phyloP scores from a whole-genome alignment of 176 grass and related monocot genomes.

The Neostapfia colusana region DNA sequence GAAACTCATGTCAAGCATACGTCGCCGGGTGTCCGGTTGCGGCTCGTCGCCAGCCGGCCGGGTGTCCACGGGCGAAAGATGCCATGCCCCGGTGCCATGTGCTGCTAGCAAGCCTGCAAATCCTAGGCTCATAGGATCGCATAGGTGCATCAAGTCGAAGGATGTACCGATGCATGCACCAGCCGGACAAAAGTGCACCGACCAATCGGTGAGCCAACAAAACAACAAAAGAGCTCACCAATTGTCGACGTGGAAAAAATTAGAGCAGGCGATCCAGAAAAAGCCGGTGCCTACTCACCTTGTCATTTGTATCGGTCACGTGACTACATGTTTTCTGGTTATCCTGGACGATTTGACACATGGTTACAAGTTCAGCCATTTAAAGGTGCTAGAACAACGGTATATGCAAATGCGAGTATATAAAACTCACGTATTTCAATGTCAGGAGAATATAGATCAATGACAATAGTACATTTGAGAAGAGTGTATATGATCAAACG shows the following conservation, averaged over 20 bases:
- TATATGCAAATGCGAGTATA: not conserved
- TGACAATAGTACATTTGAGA: not conserved
- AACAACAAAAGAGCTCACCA: not conserved
- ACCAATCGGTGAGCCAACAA: conserved; percentile 15
- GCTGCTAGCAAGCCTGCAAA: conserved; percentile 19
- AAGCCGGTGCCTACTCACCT: not conserved
- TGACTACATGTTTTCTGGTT: not conserved
- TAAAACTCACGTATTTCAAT: not conserved
- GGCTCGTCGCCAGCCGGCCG: too few relatives aligned
- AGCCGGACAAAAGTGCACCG: conserved; percentile 21
- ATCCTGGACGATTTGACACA: not conserved
- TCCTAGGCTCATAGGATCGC: not conserved
- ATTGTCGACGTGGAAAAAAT: not conserved
- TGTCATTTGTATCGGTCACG: not conserved
- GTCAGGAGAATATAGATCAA: not conserved
- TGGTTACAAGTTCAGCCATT: not conserved
- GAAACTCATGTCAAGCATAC: conserved; percentile 8
- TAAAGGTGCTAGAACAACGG: not conserved
- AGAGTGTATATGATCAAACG: not conserved
- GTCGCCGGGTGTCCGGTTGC: conserved; percentile 40
- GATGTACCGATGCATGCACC: conserved; percentile 30
- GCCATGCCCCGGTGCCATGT: conserved; percentile 41
- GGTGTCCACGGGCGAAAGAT: conserved; percentile 34
- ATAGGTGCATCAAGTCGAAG: not conserved
- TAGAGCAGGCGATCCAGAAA: not conserved